Evolutionary conservation across 192 early-diverging fungal genomes (phyloP), one percentile per base, ranked within the genome.

Genomic region (Dissophora globulifera): DNA sequence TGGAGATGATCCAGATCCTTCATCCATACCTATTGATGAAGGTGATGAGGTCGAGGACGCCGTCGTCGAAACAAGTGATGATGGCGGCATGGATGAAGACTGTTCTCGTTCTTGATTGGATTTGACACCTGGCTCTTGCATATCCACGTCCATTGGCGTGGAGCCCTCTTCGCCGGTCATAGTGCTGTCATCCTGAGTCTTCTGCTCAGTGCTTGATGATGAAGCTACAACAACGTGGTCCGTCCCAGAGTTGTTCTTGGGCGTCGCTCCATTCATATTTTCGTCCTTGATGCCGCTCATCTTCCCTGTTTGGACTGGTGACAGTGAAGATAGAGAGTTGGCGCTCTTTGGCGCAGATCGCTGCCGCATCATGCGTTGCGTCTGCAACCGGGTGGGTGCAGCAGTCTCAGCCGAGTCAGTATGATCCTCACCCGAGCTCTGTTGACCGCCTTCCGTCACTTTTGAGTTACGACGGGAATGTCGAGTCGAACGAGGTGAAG

Each of bases 401-500:
- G 30, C 16, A 0, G 25, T 23, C 13, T 63, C 62, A n/a, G n/a
- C 2, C 52, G 26, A 5, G 47, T 64, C 62, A 4, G 30, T 12
- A n/a, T 19, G 32, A 33, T 56, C 60, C 15, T 56, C 56, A 22
- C 57, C 50, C 40, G 11, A 47, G 19, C 53, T 23, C 16, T 51
- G 42, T 53, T 48, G 43, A n/a, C 41, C 29, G 10, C 40, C 32
- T 10, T 75, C 70, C 29, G 62, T 23, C 12, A 45, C n/a, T 40
- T 64, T 58, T 4, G 40, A 50, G 35, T 58, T 52, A 4, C 72
- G 72, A 29, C 31, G 61, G 2, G 72, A 76, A 26, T 76, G 72
- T 33, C 72, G 72, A 17, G 72, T 76, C 26, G 72, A 76, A 11
- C 72, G 63, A 2, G 72, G 72, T 42, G 72, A 76, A 12, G 64